These are phyloP conservation scores for Mycotypha africana DNA, from an alignment of 371 early-diverging fungal genomes.

Conservation along the genomic window DNA sequence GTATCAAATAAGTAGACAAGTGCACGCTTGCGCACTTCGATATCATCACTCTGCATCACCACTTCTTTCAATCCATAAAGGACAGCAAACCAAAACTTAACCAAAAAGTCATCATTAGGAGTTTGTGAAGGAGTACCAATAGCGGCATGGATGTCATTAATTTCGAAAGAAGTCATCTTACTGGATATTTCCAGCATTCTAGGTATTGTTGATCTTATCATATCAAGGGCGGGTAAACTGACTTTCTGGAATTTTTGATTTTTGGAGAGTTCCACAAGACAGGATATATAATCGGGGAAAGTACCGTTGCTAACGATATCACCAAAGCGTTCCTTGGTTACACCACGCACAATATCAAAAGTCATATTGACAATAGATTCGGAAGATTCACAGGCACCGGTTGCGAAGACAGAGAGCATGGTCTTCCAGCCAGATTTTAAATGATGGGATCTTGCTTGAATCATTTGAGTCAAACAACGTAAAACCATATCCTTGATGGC, in stretches of 20 bases:
- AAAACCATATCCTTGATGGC: constrained; percentile 92
- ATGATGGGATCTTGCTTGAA: constrained; percentile 71
- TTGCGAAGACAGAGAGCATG: constrained; percentile 75
- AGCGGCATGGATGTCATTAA: constrained; percentile 29
- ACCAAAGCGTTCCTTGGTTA: constrained; percentile 61
- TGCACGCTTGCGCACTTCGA: constrained; percentile 88
- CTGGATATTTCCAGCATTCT: constrained; percentile 40
- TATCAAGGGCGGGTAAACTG: constrained; percentile 51
- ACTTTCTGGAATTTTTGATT: constrained; percentile 51
- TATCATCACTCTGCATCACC: constrained; percentile 81
- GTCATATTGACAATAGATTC: constrained; percentile 61
- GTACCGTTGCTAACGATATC: constrained; percentile 64
- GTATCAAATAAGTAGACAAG: constrained; percentile 80
- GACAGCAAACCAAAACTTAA: constrained; percentile 79
- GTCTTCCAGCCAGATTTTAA: constrained; percentile 91
- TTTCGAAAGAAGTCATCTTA: constrained; percentile 33
- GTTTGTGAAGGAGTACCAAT: constrained; percentile 21
- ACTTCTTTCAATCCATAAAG: constrained; percentile 82
- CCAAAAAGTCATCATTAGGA: constrained; percentile 35
- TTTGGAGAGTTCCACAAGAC: constrained; percentile 75
- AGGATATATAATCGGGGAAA: constrained; percentile 75
- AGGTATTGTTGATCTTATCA: constrained; percentile 47
- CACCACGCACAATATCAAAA: constrained; percentile 62
- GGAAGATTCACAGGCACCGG: constrained; percentile 71
- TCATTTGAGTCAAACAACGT: constrained; percentile 85